Base-by-base conservation (phyloP, 176 grass and related monocot species). In the Carex littledalei region DNA sequence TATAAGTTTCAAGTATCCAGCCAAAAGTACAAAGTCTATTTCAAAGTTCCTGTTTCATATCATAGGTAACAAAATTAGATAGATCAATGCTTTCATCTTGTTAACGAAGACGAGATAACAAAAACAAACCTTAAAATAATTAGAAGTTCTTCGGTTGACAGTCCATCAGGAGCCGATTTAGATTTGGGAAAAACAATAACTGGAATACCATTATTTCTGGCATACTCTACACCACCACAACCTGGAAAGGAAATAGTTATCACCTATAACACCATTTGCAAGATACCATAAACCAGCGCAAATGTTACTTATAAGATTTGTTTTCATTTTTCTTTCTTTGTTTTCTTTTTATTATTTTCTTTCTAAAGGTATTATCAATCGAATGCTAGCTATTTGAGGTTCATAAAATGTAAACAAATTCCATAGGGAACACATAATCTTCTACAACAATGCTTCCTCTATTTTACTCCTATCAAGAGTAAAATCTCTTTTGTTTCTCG, bases 1-100 rank as follows among this genome's bases (percentile, higher is more conserved):
- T 92, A 99, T 91, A 55, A 95, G 87, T n/a, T 99, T 99, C 87
- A 99, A 85, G 87, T 89, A 99, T 89, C 93, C 91, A 78, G 93
- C 93, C 77, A 99, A 92, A 43, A 99, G 84, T 89, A 94, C 45
- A 67, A 95, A 99, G 75, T 94, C 88, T 18, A 99, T 90, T 78
- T 82, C 80, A 74, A 84, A 78, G 37, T 79, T 85, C 78, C 93
- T 99, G 85, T 90, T 84, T 72, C 50, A 82, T 37, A 73, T 3
- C 60, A 81, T 43, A 69, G 12, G 41, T 5, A 52, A 86, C 24
- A 85, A 80, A 5, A 71, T 63, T 65, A 37, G 11, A 61, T 60
- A 37, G 26, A 79, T 84, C 29, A 67, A 57, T 69, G 7, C 32
- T 70, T 47, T 56, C 24, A 72, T 71, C 13, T 63, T 52, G 6